Base-by-base conservation (phyloP, 306 rosid genomes). In the Trifolium dubium region DNA sequence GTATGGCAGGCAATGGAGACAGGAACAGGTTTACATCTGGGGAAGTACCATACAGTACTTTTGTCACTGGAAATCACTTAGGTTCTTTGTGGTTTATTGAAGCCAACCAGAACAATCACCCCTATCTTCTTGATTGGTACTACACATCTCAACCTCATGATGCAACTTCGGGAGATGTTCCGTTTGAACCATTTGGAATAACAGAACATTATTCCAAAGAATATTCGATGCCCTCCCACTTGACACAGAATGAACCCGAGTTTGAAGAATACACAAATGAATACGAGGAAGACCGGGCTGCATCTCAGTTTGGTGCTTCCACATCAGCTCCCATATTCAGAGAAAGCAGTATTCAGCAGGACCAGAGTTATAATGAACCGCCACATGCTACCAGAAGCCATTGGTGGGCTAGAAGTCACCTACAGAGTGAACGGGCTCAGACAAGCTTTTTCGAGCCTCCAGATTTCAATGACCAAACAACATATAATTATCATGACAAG, bases 391-490 rank as follows among this genome's bases (percentile, higher is more conserved):
- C 59, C 39, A 61, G 73, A 80, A 87, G 89, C 50, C 90, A 70
- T 64, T 94, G 99, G 97, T 94, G 99, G 99, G 93, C 75, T 54
- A 87, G 97, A 81, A 85, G 82, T 59, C 60, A 28, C n/a, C 74
- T 62, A 0, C 82, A 14, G 13, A 66, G 62, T 41, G 83, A 32
- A 61, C 86, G 75, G 17, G 78, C 78, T 67, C 89, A 83, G 71
- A 67, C 90, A 43, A 94, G 99, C 84, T 89, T 94, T 76, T 81
- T 87, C 13, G 97, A 94, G 82, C 99, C 96, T 61, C 99, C 97
- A 2, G 88, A 83, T 77, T 92, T 89, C 84, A 79, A 77, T 71
- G 54, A 63, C 59, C 81, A 53, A 12, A 63, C 59, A 64, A 10
- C 86, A 10, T 70, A 47, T 31, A 72, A 80, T 69, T 54, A 61